Evolutionary conservation across 768 basidiomycete genomes (phyloP).

Genomic region (Boletales sp.): DNA sequence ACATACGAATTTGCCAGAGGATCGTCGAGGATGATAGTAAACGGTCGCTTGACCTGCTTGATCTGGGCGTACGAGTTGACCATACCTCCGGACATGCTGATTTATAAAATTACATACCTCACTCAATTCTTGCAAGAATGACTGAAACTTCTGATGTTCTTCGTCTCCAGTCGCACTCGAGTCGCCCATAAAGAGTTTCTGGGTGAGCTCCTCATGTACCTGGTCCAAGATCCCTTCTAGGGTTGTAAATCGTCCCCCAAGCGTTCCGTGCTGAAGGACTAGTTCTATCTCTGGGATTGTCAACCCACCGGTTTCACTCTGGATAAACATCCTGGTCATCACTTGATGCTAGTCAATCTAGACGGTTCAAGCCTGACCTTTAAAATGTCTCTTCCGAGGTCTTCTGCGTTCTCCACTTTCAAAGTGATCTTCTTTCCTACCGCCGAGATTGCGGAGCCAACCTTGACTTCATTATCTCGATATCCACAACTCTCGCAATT

Average conservation of each 20-base stretch:
- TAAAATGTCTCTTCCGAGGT: conserved; percentile 87
- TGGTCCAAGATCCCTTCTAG: conserved; percentile 93
- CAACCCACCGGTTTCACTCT: conserved; percentile 94
- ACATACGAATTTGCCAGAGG: conserved; percentile 94
- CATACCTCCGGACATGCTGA: background rate
- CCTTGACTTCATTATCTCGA: conserved; percentile 97
- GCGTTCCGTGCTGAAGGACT: conserved; percentile 84
- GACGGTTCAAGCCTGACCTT: conserved; percentile 55
- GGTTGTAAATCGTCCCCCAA: conserved; percentile 97
- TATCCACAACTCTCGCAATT: conserved; percentile 96
- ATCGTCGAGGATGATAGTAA: conserved; percentile 93
- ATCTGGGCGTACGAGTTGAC: conserved; percentile 42
- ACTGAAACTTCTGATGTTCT: conserved; percentile 60
- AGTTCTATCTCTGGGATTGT: conserved; percentile 94
- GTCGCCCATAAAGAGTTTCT: conserved; percentile 84
- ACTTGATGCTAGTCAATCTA: background rate
- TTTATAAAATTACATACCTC: conserved; percentile 40
- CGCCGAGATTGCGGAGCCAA: conserved; percentile 83
- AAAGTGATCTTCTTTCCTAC: conserved; percentile 85
- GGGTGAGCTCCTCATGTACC: conserved; percentile 90
- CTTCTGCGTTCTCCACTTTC: conserved; percentile 89
- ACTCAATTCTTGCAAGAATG: conserved; percentile 75
- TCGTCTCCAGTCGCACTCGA: conserved; percentile 38
- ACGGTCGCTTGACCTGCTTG: conserved; percentile 72
- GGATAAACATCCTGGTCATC: background rate